Percentiles rank a stretch among this genome's conserved stretches.
phyloP scores from a whole-genome alignment of 1,284 basidiomycete genomes.

The Heterobasidion irregulare region DNA sequence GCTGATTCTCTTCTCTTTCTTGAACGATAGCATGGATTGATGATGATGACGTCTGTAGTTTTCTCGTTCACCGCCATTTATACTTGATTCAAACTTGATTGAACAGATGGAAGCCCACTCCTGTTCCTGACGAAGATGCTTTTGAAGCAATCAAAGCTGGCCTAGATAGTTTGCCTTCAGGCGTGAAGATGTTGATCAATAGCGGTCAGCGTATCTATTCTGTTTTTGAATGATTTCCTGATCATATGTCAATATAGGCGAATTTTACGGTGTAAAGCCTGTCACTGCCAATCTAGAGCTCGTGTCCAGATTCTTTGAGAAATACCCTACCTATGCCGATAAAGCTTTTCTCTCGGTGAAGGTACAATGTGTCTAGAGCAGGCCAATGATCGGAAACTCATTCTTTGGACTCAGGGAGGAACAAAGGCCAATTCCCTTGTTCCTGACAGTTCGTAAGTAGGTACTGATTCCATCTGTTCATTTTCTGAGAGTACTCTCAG shows the following conservation, averaged over 20 bases:
- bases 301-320: constrained; percentile 34
- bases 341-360: constrained; percentile 40
- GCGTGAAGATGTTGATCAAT: constrained; percentile 39
- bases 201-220: constrained; percentile 25
- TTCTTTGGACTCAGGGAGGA: constrained; percentile 22
- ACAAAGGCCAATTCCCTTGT: constrained; percentile 8
- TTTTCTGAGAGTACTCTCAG: neutral
- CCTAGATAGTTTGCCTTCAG: constrained; percentile 39
- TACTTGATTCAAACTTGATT: neutral
- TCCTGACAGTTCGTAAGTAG: constrained; percentile 17
- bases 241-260: constrained; percentile 15
- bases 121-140: constrained; percentile 40
- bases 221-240: neutral
- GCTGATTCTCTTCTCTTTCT: neutral
- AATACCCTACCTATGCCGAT: constrained; percentile 45
- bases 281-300: constrained; percentile 31
- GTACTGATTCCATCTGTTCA: neutral
- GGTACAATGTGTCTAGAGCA: constrained; percentile 1
- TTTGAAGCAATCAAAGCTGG: constrained; percentile 60
- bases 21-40: constrained; percentile 35
- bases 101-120: constrained; percentile 25
- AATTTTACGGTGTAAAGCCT: constrained; percentile 32
- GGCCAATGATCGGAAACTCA: neutral
- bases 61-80: neutral
- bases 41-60: constrained; percentile 41